Percentiles rank a stretch among this genome's conserved stretches.
Conservation (phyloP, 345 rosid genomes). For the Eucalyptus microcorys region DNA sequence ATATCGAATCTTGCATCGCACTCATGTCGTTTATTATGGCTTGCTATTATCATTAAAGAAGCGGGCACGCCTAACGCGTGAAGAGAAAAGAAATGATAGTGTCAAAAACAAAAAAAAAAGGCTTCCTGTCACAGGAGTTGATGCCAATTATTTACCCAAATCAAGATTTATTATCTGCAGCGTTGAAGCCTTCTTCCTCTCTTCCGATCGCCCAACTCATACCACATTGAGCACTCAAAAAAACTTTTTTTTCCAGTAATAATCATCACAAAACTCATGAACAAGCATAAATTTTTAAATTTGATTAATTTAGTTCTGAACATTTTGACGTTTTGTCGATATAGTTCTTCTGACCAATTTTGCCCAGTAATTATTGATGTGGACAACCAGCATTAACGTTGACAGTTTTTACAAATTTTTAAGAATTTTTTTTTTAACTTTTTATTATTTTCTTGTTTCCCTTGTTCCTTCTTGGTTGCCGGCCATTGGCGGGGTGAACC, state of each 20-base stretch:
- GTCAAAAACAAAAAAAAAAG: background rate
- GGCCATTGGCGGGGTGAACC: background rate
- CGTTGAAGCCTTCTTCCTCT: background rate
- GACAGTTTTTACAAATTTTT: accelerated
- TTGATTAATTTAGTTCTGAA: too few species aligned
- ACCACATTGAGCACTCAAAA: too few species aligned
- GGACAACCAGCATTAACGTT: accelerated
- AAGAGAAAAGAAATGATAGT: background rate
- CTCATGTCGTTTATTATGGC: background rate
- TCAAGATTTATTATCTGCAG: background rate
- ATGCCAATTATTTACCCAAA: background rate
- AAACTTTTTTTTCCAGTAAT: too few species aligned
- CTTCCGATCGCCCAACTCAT: background rate
- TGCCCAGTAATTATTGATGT: accelerated
- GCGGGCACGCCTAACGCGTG: background rate
- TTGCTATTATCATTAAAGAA: background rate
- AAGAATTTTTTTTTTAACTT: too few species aligned
- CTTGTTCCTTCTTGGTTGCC: background rate
- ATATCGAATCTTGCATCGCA: background rate
- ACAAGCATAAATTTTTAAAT: too few species aligned
- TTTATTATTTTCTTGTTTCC: background rate
- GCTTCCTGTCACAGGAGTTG: background rate
- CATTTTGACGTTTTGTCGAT: accelerated
- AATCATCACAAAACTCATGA: too few species aligned
- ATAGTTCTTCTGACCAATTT: accelerated